Base-by-base conservation (phyloP, 2,329 filamentous ascomycete species). In the Byssothecium circinans region DNA sequence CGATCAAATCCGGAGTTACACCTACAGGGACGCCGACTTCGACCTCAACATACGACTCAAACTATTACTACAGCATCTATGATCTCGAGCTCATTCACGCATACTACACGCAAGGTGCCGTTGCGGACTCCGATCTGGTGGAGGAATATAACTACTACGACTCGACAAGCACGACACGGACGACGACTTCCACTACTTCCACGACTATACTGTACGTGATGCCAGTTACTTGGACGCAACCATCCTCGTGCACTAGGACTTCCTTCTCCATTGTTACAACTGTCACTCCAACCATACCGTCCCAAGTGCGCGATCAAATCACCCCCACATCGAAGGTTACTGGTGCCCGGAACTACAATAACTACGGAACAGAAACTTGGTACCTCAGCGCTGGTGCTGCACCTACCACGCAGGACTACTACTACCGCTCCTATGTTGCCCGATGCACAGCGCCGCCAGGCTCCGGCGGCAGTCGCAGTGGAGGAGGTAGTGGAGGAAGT, bases 221-320 rank as follows among this genome's bases (percentile, higher is more conserved):
- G 66, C 54, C 53, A 2, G 64, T 68, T 1, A 67, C 63, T 3
- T 64, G 62, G 50, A 67, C 63, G 4, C 60, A 64, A 2, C 66
- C 66, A 10, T 33, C 61, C 2, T 60, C 49, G 6, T 69, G 66
- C 39, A 47, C 64, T n/a, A 18, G 22, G 0, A 65, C 59, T 1
- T 14, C 25, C 18, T 53, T 67, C 47, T 51, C 48, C 4, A 42
- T 36, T 14, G 36, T 25, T n/a, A 54, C 46, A 14, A 27, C 38
- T 20, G 41, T 43, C 12, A 48, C 49, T 8, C 58, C 67, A 2
- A 18, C 45, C 4, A 40, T 67, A 12, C 66, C 66, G 2, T 52
- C 55, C 1, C 25, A 57, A 14, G 65, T 67, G 17, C 47, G 47
- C 3, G 50, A 54, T 20, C 61, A 64, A 32, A 32, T 69, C 7